Base-by-base conservation (phyloP, 495 filamentous ascomycete genomes). In the Aspergillus indologenus region DNA sequence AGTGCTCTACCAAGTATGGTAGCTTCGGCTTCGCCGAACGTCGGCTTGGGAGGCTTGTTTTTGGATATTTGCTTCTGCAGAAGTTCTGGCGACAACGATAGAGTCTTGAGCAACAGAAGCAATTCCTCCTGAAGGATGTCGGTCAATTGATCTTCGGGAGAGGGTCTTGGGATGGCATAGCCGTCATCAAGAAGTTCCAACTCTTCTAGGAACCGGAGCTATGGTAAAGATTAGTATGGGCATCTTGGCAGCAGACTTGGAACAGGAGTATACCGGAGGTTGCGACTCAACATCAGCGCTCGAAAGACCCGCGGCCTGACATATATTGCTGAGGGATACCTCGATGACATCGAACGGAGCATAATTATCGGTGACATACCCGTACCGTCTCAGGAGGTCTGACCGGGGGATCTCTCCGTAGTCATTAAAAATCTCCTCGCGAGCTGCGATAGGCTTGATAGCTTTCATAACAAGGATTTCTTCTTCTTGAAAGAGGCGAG, bases 341-440 rank as follows among this genome's bases (percentile, higher is more conserved):
- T 98, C 93, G 0, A 88, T 84, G 5, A 96, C 92, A 67, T 98
- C 92, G 68, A 87, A 90, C 26, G 81, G 71, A 17, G 84, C 75
- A 63, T 96, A 94, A 55, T 86, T 85, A 26, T 79, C 71, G 1
- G 91, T 95, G 14, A 93, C 85, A 62, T 96, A 98, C 7, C 93
- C 93, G 64, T 96, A 97, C 22, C 93, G 79, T 19, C 93, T 82
- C 19, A 98, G 81, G 19, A 97, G 74, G 68, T 97, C 92, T 0
- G 87, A 84, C 24, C 86, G 87, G 2, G 91, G 87, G 21, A 96
- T 82, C 31, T 89, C 85, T 8, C 92, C 93, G 67, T 96, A 96
- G 69, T 96, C 92, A 61, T 96, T 96, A 64, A 96, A 85, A 19
- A 96, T 85, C 66, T 96, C 90, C 53, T 90, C 84, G n/a, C 87